Conservation (phyloP, 2,329 filamentous ascomycete species). For the Rhynchosporium agropyri region DNA sequence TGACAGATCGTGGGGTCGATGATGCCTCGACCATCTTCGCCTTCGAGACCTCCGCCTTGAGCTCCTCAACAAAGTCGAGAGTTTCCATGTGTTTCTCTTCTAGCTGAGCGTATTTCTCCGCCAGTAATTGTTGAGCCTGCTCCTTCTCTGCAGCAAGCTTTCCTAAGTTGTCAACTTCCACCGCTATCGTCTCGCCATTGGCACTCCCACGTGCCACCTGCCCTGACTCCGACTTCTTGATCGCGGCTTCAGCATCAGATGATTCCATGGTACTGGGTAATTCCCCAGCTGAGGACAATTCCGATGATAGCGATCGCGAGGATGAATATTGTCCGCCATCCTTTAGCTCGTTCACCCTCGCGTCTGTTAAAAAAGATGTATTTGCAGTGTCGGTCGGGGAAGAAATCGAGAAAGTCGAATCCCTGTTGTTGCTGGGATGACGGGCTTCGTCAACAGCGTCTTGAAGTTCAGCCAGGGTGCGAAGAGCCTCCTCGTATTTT, state of each 20-base stretch:
- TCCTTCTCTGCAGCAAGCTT: slow-evolving; percentile 76
- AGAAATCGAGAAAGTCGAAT: slow-evolving; percentile 57
- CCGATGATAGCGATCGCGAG: slow-evolving; percentile 90
- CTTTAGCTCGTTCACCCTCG: slow-evolving; percentile 70
- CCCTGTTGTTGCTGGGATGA: slow-evolving; percentile 56
- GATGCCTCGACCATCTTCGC: slow-evolving; percentile 60
- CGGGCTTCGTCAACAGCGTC: slow-evolving; percentile 80
- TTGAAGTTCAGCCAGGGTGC: slow-evolving; percentile 80
- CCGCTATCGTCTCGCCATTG: slow-evolving; percentile 51
- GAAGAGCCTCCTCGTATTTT: slow-evolving; percentile 90
- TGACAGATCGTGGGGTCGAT: slow-evolving; percentile 62
- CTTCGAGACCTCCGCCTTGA: slow-evolving; percentile 83
- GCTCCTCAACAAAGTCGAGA: slow-evolving; percentile 83
- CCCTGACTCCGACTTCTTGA: slow-evolving; percentile 41
- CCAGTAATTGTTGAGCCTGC: slow-evolving; percentile 70
- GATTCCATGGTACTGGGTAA: slow-evolving; percentile 67
- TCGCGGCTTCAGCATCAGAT: slow-evolving; percentile 60
- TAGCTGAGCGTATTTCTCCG: slow-evolving; percentile 79
- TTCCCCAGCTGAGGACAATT: slow-evolving; percentile 85
- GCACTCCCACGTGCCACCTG: slow-evolving; percentile 41
- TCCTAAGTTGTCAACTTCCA: slow-evolving; percentile 73
- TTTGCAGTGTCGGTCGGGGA: slow-evolving; percentile 60
- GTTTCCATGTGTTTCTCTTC: slow-evolving; percentile 81
- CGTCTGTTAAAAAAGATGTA: slow-evolving; percentile 82
- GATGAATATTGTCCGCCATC: slow-evolving; percentile 70